Evolutionary conservation across 2,329 filamentous ascomycete species (phyloP).

Genomic region (Grosmannia serpens): DNA sequence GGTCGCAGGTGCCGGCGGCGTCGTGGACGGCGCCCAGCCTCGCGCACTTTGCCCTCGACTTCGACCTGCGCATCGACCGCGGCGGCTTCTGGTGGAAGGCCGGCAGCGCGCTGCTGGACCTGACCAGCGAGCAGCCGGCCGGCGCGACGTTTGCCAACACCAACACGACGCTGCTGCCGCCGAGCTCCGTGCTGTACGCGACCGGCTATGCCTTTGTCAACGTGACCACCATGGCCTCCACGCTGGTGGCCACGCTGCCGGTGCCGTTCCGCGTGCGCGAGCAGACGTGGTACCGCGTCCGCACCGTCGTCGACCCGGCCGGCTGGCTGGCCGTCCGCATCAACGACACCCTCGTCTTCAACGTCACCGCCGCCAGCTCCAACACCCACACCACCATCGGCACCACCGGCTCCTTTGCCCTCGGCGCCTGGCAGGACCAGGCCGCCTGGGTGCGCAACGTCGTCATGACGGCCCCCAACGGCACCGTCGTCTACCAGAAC

Average conservation of each 20-base stretch:
- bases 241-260: constrained; percentile 9
- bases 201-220: background rate
- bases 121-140: background rate
- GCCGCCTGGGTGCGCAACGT: constrained; percentile 24
- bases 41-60: background rate
- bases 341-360: constrained; percentile 1
- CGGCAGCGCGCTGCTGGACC: background rate
- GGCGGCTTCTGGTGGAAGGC: background rate
- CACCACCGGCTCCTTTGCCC: constrained; percentile 24
- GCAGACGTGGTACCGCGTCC: constrained; percentile 25
- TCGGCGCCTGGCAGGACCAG: constrained; percentile 29
- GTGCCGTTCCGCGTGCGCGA: constrained; percentile 19
- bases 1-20: background rate
- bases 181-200: background rate
- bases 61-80: background rate
- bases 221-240: background rate
- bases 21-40: background rate
- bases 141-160: background rate
- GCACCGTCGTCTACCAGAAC: constrained; percentile 21
- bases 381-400: constrained; percentile 1
- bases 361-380: background rate
- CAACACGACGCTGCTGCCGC: background rate
- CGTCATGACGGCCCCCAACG: constrained; percentile 16
- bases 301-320: constrained; percentile 17
- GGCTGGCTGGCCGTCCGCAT: constrained; percentile 14